Base-by-base conservation (phyloP, 1,284 basidiomycete genomes). In the Athelia psychrophila region DNA sequence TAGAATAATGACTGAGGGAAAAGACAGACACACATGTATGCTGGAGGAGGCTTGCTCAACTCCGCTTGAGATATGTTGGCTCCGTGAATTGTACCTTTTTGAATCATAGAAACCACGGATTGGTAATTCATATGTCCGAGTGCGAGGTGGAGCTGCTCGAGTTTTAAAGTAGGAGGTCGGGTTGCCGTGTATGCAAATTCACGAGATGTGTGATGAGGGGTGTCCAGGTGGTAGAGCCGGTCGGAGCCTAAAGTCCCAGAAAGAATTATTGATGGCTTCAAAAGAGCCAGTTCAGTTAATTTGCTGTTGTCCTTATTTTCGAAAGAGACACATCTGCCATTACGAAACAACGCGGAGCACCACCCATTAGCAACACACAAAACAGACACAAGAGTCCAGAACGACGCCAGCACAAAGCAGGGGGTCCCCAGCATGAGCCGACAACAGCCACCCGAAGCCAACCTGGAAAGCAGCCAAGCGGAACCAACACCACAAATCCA, bases 321-420 rank as follows among this genome's bases (percentile, higher is more conserved):
- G 24, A 56, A 56, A 16, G 48, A 46, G 10, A 56, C 44, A 48
- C 55, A 52, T 18, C 49, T 19, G 9, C 52, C 53, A 48, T 19
- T 40, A 10, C 55, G 50, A 33, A 56, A 56, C 9, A 56, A 30
- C 2, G 55, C 52, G 38, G 54, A 56, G 44, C 51, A 54, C 15
- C 50, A 44, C 9, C 50, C 53, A 16, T 54, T 42, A 33, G 52
- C 53, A 30, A 56, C 44, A 15, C 53, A 44, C 12, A 50, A 52
- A 18, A 54, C 53, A 33, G 53, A 56, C 32, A 56, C 54, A 16
- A 56, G 48, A 22, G 53, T 53, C 6, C 51, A 54, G 5, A 16
- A 8, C n/a, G 38, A 42, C 8, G 6, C 16, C 22, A 40, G n/a
- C 15, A 24, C 45, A 36, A 45, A 46, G 30, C 24, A 52, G 20